phyloP scores from a whole-genome alignment of 2,329 filamentous ascomycete genomes.

The Talaromyces sp. region DNA sequence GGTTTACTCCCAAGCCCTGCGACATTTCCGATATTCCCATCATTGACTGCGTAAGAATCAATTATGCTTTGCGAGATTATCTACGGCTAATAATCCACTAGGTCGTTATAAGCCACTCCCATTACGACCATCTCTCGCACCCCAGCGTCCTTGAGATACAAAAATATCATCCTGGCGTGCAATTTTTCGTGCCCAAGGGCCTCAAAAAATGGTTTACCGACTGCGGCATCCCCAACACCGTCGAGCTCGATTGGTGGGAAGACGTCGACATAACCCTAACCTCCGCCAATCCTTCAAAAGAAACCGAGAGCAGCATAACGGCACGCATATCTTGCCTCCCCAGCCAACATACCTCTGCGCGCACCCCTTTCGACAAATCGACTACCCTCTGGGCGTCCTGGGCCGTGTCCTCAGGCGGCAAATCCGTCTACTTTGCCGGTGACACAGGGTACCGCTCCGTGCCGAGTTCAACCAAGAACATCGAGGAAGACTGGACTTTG shows the following conservation, averaged over 20 bases:
- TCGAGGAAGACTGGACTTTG: slow-evolving; percentile 62
- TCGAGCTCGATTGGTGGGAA: slow-evolving; percentile 20
- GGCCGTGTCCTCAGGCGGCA: slow-evolving; percentile 20
- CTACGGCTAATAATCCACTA: background rate
- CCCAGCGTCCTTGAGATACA: slow-evolving; percentile 18
- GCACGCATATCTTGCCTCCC: slow-evolving; percentile 15
- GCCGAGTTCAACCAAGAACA: slow-evolving; percentile 54
- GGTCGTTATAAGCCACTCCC: slow-evolving; percentile 20
- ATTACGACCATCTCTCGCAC: slow-evolving; percentile 19
- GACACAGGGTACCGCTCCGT: slow-evolving; percentile 83
- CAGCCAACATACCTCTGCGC: slow-evolving; percentile 16
- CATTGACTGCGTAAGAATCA: slow-evolving; percentile 16
- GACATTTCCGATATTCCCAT: slow-evolving; percentile 16
- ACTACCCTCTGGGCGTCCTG: slow-evolving; percentile 21
- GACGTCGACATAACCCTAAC: slow-evolving; percentile 14
- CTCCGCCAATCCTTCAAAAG: background rate
- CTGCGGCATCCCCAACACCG: slow-evolving; percentile 15
- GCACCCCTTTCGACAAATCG: slow-evolving; percentile 14
- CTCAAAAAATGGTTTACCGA: slow-evolving; percentile 19
- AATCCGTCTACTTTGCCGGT: slow-evolving; percentile 24
- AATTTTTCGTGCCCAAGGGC: slow-evolving; percentile 18
- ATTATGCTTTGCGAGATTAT: background rate
- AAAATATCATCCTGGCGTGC: slow-evolving; percentile 13
- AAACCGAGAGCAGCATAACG: slow-evolving; percentile 3
- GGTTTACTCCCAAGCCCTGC: slow-evolving; percentile 18